Base-by-base conservation (phyloP, 371 early-diverging fungal species). In the Saksenaea oblongispora region DNA sequence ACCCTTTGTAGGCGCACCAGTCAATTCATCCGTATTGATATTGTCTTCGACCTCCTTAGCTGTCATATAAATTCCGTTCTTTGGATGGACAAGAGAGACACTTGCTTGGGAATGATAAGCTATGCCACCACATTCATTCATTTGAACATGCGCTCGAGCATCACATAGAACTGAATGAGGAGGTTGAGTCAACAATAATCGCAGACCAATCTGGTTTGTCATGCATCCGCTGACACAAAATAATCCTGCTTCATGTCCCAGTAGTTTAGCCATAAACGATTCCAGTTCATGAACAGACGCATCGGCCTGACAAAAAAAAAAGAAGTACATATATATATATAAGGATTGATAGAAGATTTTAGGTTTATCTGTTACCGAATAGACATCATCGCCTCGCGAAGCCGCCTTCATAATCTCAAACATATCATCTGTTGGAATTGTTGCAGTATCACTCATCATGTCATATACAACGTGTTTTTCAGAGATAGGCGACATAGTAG, bases 181-280 rank as follows among this genome's bases (percentile, higher is more conserved):
- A n/a, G 95, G 93, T 35, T 82, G 80, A 28, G 68, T 69, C 8
- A 96, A 68, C 41, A 90, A 88, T 0, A 87, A 69, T n/a, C 96
- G 89, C 42, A 95, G 80, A 11, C 89, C 95, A 11, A 96, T 63
- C 74, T 95, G 91, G 74, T 96, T 97, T 57, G 91, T 76, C 91
- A 95, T 90, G 13, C 93, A 93, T 0, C 92, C 94, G 1, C 88
- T 85, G 0, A 86, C 80, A 62, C 90, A 88, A 71, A 93, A 96
- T 7, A 97, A 71, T 8, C 90, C 93, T 0, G 89, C 87, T 65
- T 93, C 90, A 34, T 93, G 83, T 17, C 92, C 91, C 22, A 91
- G 78, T 15, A 95, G 72, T 15, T 79, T 60, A 13, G 93, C 90
- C 0, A 91, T 84, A 53, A 77, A 73, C 0, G 63, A 35, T 68